These are phyloP conservation scores for Chenopodium berlandieri DNA, from an alignment of 148 eudicot species.

Conservation along the genomic window DNA sequence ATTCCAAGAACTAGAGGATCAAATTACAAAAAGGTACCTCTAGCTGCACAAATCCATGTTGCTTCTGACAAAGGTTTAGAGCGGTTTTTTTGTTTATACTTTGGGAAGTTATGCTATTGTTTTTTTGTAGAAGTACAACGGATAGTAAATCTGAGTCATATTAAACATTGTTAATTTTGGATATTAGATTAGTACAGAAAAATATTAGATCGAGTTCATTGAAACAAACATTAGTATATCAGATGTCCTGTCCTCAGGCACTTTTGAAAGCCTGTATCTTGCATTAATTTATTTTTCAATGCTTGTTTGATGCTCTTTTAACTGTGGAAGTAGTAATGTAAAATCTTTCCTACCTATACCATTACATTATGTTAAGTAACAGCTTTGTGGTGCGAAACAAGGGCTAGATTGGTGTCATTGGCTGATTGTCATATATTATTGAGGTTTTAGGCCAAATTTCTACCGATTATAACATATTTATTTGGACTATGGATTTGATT, in stretches of 20 bases:
- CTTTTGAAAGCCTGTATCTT: neutral
- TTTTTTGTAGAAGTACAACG: neutral
- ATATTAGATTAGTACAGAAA: neutral
- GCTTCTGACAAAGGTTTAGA: neutral
- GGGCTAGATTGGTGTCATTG: no score
- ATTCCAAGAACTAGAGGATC: constrained; percentile 80
- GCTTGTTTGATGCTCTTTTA: neutral
- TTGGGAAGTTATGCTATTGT: no score
- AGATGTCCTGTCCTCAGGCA: neutral
- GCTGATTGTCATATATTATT: no score
- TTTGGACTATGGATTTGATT: no score
- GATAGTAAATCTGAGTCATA: neutral
- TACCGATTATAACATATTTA: no score
- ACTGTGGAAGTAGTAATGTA: neutral
- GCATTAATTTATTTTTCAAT: no score
- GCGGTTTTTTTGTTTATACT: neutral
- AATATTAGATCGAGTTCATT: neutral
- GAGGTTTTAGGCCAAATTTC: no score
- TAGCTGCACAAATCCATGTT: constrained; percentile 30
- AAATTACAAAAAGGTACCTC: constrained; percentile 62
- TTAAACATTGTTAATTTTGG: neutral
- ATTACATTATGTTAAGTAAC: no score
- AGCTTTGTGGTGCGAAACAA: no score
- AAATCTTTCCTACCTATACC: no score
- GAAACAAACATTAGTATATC: neutral